Percentiles rank a stretch among this genome's conserved stretches.
These are phyloP conservation scores for Auxenochlorella pyrenoidosa DNA, from an alignment of 139 green algal species.

Conservation along the genomic window DNA sequence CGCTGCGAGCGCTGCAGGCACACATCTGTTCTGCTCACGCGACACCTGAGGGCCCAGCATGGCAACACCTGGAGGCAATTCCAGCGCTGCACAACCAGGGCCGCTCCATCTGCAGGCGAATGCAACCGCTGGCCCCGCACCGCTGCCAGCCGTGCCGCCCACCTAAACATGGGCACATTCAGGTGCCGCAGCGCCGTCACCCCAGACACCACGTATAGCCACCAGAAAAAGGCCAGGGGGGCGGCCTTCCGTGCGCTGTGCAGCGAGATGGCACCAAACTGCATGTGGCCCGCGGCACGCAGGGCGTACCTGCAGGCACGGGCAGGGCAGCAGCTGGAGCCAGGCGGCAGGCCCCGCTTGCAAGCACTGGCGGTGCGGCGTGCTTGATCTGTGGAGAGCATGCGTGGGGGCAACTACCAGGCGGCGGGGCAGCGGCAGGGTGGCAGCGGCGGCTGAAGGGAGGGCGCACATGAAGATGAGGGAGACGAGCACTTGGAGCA, in stretches of 20 bases:
- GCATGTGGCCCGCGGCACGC: constrained; percentile 12
- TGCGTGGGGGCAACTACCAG: too few species aligned
- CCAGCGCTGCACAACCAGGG: too few species aligned
- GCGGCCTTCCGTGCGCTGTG: constrained; percentile 31
- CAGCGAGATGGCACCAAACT: constrained; percentile 31
- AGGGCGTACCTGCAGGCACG: constrained; percentile 8
- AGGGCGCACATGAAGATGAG: constrained; percentile 52
- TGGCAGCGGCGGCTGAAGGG: not conserved
- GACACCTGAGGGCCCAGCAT: not conserved
- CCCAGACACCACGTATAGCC: constrained; percentile 64
- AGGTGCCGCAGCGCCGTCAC: constrained; percentile 61
- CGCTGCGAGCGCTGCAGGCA: not conserved
- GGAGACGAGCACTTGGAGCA: constrained; percentile 54
- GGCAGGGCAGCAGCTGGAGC: too few species aligned
- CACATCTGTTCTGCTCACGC: not conserved
- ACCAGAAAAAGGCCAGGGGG: constrained; percentile 62
- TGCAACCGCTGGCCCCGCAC: not conserved
- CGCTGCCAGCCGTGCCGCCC: not conserved
- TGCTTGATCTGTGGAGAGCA: too few species aligned
- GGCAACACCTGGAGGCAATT: not conserved
- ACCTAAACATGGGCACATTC: constrained; percentile 69
- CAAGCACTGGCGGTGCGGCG: too few species aligned
- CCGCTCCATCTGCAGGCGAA: not conserved
- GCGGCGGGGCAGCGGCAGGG: too few species aligned
- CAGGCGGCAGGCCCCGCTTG: too few species aligned